These are phyloP conservation scores for Penicillium sp. DNA, from an alignment of 2,329 filamentous ascomycete genomes.

Conservation along the genomic window DNA sequence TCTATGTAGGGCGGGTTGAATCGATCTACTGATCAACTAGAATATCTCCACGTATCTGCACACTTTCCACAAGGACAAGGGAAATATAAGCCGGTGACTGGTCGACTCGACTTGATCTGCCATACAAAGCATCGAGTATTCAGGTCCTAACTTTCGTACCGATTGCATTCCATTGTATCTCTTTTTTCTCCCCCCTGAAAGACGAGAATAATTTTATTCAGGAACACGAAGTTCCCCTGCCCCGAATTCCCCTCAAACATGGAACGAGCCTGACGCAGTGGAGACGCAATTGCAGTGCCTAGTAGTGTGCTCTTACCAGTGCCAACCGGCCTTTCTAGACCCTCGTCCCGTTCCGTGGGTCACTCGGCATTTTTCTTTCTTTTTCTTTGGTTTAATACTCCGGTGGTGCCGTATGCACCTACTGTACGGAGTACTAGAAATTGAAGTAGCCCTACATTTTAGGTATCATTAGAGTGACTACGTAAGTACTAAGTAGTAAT, in stretches of 20 bases:
- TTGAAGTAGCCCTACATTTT: too few species aligned
- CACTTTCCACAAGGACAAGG: background rate
- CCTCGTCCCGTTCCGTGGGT: constrained; percentile 28
- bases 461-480: background rate
- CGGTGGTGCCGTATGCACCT: background rate
- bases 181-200: background rate
- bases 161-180: background rate
- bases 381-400: constrained; percentile 6
- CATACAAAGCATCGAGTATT: too few species aligned
- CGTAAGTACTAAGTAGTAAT: background rate
- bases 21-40: background rate
- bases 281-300: constrained; percentile 29
- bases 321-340: constrained; percentile 37
- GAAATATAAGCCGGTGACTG: background rate
- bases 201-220: constrained; percentile 8
- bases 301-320: too few species aligned
- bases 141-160: too few species aligned
- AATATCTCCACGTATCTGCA: background rate
- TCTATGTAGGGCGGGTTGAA: background rate
- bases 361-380: constrained; percentile 9
- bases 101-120: background rate
- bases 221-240: constrained; percentile 19
- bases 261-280: constrained; percentile 31
- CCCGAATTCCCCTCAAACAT: constrained; percentile 13
- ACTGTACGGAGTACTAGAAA: too few species aligned